A percentile compares a stretch with the other conserved stretches of the same genome.
Evolutionary conservation across 805 yeast species (phyloP).

Genomic region (Saturnispora quitensis): DNA sequence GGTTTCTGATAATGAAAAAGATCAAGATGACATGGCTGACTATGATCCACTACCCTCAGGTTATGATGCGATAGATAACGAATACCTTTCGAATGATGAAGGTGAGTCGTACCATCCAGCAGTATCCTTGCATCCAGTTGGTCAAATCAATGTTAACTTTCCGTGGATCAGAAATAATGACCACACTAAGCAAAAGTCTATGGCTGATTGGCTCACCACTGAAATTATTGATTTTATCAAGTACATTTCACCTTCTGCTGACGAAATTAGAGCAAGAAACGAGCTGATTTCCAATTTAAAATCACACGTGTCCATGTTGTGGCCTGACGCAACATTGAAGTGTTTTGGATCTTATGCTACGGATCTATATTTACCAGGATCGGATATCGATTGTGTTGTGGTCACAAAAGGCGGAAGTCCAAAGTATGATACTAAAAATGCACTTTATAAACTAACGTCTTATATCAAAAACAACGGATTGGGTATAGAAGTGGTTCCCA

Average conservation of each 20-base stretch:
- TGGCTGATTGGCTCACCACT: slow-evolving; percentile 77
- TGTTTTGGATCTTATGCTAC: slow-evolving; percentile 96
- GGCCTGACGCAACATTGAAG: slow-evolving; percentile 73
- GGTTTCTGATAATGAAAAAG: slow-evolving; percentile 30
- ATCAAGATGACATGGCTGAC: slow-evolving; percentile 27
- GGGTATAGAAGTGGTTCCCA: slow-evolving; percentile 71
- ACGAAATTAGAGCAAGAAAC: slow-evolving; percentile 63
- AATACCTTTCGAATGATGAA: slow-evolving; percentile 39
- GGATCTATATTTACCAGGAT: slow-evolving; percentile 85
- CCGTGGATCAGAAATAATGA: slow-evolving; percentile 81
- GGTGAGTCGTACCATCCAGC: slow-evolving; percentile 21
- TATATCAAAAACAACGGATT: slow-evolving; percentile 50
- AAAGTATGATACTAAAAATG: slow-evolving; percentile 53
- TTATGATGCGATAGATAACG: slow-evolving; percentile 26
- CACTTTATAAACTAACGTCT: slow-evolving; percentile 64
- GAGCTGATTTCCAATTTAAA: slow-evolving; percentile 53
- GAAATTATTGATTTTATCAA: slow-evolving; percentile 80
- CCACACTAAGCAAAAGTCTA: slow-evolving; percentile 65
- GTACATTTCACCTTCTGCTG: slow-evolving; percentile 75
- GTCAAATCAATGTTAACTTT: slow-evolving; percentile 29
- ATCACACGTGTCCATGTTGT: slow-evolving; percentile 40
- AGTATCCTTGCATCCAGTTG: slow-evolving; percentile 20
- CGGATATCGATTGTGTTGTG: slow-evolving; percentile 92
- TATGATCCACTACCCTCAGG: slow-evolving; percentile 13
- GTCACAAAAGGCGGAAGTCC: slow-evolving; percentile 42